Evolutionary conservation across 495 filamentous ascomycete genomes (phyloP).

Genomic region (Bathelium albidoporum): DNA sequence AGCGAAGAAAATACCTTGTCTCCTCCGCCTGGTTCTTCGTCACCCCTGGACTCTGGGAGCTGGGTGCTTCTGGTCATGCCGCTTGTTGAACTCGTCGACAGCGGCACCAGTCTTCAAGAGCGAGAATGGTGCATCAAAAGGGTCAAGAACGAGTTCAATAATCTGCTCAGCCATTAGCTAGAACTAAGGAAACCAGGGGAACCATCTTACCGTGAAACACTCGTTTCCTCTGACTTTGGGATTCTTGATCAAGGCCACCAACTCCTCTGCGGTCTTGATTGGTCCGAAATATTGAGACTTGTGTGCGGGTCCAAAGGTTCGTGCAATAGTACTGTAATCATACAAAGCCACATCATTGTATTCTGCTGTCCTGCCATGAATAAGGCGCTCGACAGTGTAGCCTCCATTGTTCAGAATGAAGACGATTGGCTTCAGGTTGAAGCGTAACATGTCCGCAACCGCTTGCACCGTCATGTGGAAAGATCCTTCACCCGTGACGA

Average conservation of each 20-base stretch:
- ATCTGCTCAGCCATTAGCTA: neutral
- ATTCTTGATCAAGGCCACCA: slow-evolving; percentile 5
- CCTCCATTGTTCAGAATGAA: slow-evolving; percentile 25
- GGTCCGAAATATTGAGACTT: slow-evolving; percentile 9
- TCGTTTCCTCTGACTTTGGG: slow-evolving; percentile 4
- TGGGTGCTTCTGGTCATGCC: neutral
- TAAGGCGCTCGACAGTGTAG: slow-evolving; percentile 25
- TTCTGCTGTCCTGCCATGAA: slow-evolving; percentile 18
- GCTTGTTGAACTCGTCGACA: slow-evolving; percentile 12
- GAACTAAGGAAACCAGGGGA: neutral
- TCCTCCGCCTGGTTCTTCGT: no score
- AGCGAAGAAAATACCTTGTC: no score
- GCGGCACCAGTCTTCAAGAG: slow-evolving; percentile 4
- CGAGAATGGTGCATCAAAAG: slow-evolving; percentile 10
- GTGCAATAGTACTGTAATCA: slow-evolving; percentile 11
- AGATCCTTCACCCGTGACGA: slow-evolving; percentile 34
- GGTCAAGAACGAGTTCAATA: slow-evolving; percentile 10
- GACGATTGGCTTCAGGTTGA: slow-evolving; percentile 29
- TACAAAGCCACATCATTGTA: slow-evolving; percentile 19
- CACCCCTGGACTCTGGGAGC: neutral
- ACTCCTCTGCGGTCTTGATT: slow-evolving; percentile 7
- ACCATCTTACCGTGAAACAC: slow-evolving; percentile 2
- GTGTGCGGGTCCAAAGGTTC: slow-evolving; percentile 10
- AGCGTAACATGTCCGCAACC: slow-evolving; percentile 28
- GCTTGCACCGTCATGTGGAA: slow-evolving; percentile 37